These are phyloP conservation scores for Bidens hawaiensis DNA, from an alignment of 140 eudicot species.

Conservation along the genomic window DNA sequence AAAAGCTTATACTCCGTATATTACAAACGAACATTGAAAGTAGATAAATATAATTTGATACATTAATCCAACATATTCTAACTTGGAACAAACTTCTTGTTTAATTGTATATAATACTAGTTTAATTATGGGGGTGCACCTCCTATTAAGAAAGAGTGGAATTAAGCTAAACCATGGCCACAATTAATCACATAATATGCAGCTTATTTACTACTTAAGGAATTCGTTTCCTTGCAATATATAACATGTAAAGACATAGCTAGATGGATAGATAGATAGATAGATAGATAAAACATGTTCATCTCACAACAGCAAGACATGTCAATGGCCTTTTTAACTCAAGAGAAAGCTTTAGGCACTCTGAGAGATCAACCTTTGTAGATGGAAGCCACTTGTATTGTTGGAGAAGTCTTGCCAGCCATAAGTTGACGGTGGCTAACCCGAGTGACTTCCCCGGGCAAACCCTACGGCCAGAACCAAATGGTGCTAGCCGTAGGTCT, in stretches of 20 bases:
- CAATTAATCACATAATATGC: neutral
- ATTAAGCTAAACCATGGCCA: neutral
- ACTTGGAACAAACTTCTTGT: constrained; percentile 8
- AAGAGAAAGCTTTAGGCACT: constrained; percentile 72
- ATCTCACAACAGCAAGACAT: constrained; percentile 34
- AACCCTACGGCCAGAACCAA: constrained; percentile 83
- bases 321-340: constrained; percentile 62
- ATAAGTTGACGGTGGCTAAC: constrained; percentile 56
- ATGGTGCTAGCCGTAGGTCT: constrained; percentile 87
- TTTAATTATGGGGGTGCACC: neutral
- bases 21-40: neutral
- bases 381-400: constrained; percentile 58
- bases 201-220: constrained; percentile 21
- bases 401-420: constrained; percentile 76
- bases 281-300: neutral
- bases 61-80: neutral
- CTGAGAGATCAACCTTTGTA: constrained; percentile 59
- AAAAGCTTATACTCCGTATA: neutral
- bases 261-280: too few relatives aligned
- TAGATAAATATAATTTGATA: neutral
- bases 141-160: neutral
- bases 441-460: constrained; percentile 87
- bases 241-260: neutral
- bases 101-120: constrained; percentile 11
- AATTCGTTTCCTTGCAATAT: constrained; percentile 5